Percentiles rank a stretch among this genome's conserved stretches.
Conservation (phyloP, 2,329 filamentous ascomycete species). For the Fusarium neocosmosporiellum region DNA sequence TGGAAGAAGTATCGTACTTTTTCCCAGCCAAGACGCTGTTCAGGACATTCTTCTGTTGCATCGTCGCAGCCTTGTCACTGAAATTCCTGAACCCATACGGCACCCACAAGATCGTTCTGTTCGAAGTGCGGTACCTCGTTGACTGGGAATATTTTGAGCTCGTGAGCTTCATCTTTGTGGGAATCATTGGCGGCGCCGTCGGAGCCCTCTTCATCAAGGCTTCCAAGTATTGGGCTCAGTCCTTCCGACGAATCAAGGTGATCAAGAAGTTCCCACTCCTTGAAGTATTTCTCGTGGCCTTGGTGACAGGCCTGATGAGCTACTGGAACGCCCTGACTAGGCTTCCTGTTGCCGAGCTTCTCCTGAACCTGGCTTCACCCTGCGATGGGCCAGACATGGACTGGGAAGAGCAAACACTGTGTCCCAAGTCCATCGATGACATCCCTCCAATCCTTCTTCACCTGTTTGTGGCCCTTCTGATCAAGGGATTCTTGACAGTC, state of each 20-base stretch:
- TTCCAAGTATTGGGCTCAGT: conserved; percentile 87
- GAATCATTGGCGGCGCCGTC: conserved; percentile 82
- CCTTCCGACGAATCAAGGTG: conserved; percentile 81
- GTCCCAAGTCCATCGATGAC: conserved; percentile 75
- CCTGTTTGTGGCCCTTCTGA: conserved; percentile 81
- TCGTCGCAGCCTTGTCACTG: conserved; percentile 87
- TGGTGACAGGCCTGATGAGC: conserved; percentile 84
- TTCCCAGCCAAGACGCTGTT: conserved; percentile 98
- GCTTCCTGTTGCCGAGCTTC: conserved; percentile 87
- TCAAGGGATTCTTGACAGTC: conserved; percentile 89
- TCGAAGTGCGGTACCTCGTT: conserved; percentile 88
- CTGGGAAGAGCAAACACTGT: conserved; percentile 78
- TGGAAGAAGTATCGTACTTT: conserved; percentile 97
- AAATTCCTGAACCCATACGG: conserved; percentile 98
- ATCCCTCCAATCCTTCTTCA: conserved; percentile 82
- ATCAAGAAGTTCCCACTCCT: conserved; percentile 88
- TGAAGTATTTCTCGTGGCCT: conserved; percentile 88
- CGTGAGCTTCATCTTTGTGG: conserved; percentile 84
- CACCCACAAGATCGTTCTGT: conserved; percentile 95
- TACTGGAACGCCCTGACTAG: conserved; percentile 96
- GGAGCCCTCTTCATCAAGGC: conserved; percentile 98
- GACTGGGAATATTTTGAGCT: conserved; percentile 98
- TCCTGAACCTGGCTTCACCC: conserved; percentile 90
- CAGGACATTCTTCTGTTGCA: conserved; percentile 98
- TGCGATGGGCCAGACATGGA: conserved; percentile 77